Conservation (phyloP, 345 rosid genomes). For the Pistacia atlantica region DNA sequence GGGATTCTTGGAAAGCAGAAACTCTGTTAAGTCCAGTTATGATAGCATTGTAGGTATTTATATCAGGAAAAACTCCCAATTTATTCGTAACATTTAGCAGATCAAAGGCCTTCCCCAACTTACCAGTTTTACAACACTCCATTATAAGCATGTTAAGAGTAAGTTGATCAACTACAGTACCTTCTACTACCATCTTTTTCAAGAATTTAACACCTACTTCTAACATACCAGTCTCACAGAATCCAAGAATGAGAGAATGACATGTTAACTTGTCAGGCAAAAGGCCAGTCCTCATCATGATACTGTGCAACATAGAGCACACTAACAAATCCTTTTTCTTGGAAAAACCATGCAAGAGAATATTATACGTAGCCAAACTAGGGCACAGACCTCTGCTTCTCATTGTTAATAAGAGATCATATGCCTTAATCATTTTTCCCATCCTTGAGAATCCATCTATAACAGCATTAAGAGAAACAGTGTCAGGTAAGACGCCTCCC, state of each 20-base stretch:
- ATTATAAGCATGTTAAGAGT: constrained; percentile 63
- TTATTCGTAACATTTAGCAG: constrained; percentile 53
- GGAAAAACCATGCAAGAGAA: constrained; percentile 75
- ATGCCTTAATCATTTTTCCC: constrained; percentile 55
- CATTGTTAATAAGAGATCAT: constrained; percentile 46
- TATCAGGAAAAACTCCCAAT: constrained; percentile 50
- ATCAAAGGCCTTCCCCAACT: constrained; percentile 48
- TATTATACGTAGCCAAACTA: constrained; percentile 69
- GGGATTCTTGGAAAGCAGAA: constrained; percentile 54
- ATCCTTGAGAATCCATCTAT: constrained; percentile 63
- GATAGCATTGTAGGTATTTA: constrained; percentile 27
- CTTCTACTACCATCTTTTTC: constrained; percentile 56
- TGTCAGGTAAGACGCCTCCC: constrained; percentile 51
- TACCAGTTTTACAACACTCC: constrained; percentile 53
- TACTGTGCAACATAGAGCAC: constrained; percentile 50
- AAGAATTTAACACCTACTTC: constrained; percentile 64
- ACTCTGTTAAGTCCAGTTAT: constrained; percentile 50
- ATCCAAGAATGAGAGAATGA: constrained; percentile 71
- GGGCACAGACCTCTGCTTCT: constrained; percentile 38
- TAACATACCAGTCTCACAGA: constrained; percentile 59
- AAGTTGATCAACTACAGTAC: constrained; percentile 45
- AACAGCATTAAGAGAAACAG: constrained; percentile 50
- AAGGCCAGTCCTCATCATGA: constrained; percentile 47
- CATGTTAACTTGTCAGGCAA: constrained; percentile 63
- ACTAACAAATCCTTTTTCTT: constrained; percentile 53